phyloP scores from a whole-genome alignment of 768 basidiomycete genomes.

The Leccinum pellstonianum region DNA sequence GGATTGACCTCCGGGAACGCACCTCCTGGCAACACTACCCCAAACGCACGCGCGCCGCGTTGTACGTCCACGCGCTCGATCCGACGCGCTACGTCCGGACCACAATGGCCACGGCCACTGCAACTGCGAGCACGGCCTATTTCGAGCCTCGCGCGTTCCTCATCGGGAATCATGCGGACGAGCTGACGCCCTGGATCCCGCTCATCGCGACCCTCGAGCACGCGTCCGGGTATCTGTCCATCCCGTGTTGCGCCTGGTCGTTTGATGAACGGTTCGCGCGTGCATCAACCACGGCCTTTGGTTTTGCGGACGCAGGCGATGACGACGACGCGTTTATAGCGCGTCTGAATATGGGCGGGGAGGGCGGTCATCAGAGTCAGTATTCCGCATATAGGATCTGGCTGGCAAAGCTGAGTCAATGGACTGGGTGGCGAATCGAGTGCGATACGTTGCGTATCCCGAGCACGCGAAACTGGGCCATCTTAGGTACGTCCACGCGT shows the following conservation, averaged over 20 bases:
- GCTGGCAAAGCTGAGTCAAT: conserved; percentile 68
- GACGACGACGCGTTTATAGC: conserved; percentile 36
- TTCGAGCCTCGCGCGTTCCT: conserved; percentile 61
- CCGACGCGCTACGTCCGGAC: conserved; percentile 37
- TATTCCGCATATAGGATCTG: conserved; percentile 87
- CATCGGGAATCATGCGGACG: conserved; percentile 95
- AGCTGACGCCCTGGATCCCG: conserved; percentile 93
- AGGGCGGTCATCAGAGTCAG: conserved; percentile 59
- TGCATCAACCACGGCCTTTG: conserved; percentile 31
- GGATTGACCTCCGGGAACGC: conserved; percentile 84
- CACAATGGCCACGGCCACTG: background rate
- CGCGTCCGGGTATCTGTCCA: conserved; percentile 71
- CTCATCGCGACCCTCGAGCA: conserved; percentile 63
- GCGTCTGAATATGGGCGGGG: conserved; percentile 58
- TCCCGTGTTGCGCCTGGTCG: conserved; percentile 90
- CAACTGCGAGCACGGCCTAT: conserved; percentile 16
- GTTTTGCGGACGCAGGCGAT: conserved; percentile 23
- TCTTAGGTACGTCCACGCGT: conserved; percentile 61
- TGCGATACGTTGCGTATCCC: conserved; percentile 87
- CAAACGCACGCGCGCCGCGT: conserved; percentile 49
- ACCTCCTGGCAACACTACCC: conserved; percentile 85
- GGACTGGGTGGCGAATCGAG: conserved; percentile 86
- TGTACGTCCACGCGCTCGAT: conserved; percentile 72
- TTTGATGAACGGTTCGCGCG: conserved; percentile 70
- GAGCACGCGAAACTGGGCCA: conserved; percentile 90